Percentiles rank a stretch among this genome's conserved stretches.
These are phyloP conservation scores for Coleophoma cylindrospora DNA, from an alignment of 2,329 filamentous ascomycete species.

Conservation along the genomic window DNA sequence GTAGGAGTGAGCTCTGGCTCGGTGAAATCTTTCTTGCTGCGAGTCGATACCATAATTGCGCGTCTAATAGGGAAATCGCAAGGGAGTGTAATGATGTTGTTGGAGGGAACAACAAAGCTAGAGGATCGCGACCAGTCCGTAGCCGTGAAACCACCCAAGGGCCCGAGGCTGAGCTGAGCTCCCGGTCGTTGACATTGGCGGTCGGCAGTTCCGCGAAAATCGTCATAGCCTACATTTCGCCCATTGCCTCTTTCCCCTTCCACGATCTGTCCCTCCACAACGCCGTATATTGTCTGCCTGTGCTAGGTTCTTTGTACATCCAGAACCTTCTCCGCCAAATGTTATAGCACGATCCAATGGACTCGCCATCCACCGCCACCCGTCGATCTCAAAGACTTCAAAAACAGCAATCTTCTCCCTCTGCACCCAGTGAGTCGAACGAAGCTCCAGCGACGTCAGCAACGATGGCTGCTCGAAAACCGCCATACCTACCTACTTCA, in stretches of 20 bases:
- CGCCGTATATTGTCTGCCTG: too few species aligned
- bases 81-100: background rate
- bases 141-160: background rate
- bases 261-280: constrained; percentile 11
- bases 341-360: constrained; percentile 20
- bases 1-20: constrained; percentile 19
- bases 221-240: constrained; percentile 9
- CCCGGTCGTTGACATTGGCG: background rate
- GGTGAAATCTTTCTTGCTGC: constrained; percentile 46
- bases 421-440: constrained; percentile 8
- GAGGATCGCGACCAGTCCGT: background rate
- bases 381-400: constrained; percentile 22
- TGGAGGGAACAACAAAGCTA: background rate
- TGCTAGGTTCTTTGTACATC: background rate
- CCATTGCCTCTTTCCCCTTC: constrained; percentile 3
- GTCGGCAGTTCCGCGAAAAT: background rate
- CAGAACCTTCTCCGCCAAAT: constrained; percentile 8
- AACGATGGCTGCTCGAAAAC: constrained; percentile 16
- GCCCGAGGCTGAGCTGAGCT: background rate
- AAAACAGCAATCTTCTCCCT: constrained; percentile 5
- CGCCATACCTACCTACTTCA: constrained; percentile 64
- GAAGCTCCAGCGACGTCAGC: constrained; percentile 3
- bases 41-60: constrained; percentile 47
- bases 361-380: constrained; percentile 19
- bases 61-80: background rate